Base-by-base conservation (phyloP, 768 basidiomycete genomes). In the Pleurotus giganteus region DNA sequence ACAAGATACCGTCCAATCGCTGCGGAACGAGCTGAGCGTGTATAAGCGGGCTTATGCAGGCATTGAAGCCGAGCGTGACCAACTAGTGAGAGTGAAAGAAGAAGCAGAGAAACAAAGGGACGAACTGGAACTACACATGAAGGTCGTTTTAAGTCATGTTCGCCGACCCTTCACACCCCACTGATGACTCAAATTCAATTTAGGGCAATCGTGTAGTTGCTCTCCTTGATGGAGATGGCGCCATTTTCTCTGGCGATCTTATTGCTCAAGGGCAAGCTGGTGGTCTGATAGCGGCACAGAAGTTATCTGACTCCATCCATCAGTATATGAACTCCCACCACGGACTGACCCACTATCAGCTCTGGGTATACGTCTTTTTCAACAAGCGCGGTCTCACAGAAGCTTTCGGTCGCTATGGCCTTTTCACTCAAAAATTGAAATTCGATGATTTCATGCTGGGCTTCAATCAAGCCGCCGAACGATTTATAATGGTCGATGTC, bases 401-500 rank as follows among this genome's bases (percentile, higher is more conserved):
- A 39, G 74, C 82, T 0, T 75, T 86, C 47, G 68, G 67, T 12
- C 73, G 76, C 28, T 65, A 67, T 58, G 69, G 72, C 52, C 47
- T 72, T 61, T 27, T 68, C 26, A 68, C 65, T n/a, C 69, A 69
- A 19, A 76, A 69, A 59, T 56, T 57, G 36, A 75, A 72, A 46
- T 82, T 88, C 59, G 83, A 86, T 3, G 83, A 84, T 15, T 89
- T 89, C 62, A 68, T 84, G 53, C 67, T 77, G 47, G 88, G 88
- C 6, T 88, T 89, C 63, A 88, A 87, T 66, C 83, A 86, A 67
- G 83, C 86, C 9, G 72, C 80, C 12, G 81, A 83, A 55, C 78
- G 84, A 39, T 89, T 88, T 65, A 67, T 80, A 49, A 82, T 89
- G 70, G 75, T 86, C 28, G 88, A 89, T 66, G 86, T 86, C 47